Evolutionary conservation across 2,329 filamentous ascomycete species (phyloP).

Genomic region (Elsinoe batatas): DNA sequence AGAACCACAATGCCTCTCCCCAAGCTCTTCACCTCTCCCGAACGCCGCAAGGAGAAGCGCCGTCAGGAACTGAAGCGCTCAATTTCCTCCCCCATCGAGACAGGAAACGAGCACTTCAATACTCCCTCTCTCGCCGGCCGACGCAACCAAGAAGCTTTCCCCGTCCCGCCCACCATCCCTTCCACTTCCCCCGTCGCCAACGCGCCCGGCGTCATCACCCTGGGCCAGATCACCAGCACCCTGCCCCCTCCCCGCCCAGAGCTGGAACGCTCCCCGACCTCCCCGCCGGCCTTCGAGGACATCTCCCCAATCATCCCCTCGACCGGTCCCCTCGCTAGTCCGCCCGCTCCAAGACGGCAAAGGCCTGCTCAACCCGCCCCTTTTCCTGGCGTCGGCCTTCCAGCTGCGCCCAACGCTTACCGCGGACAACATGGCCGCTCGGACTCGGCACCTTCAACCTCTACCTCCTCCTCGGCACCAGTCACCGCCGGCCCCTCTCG

Average conservation of each 20-base stretch:
- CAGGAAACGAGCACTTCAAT: neutral
- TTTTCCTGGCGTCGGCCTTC: neutral
- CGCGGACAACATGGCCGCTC: neutral
- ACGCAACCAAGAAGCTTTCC: neutral
- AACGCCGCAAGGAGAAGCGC: neutral
- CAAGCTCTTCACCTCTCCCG: neutral
- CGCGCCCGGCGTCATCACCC: neutral
- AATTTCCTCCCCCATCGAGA: constrained; percentile 1
- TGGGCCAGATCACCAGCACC: neutral
- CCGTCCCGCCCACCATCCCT: neutral
- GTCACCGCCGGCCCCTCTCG: neutral
- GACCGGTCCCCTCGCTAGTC: neutral
- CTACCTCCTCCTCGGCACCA: neutral
- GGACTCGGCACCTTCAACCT: neutral
- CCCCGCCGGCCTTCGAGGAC: neutral
- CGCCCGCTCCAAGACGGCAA: neutral
- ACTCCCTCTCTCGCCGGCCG: neutral
- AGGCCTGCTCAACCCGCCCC: neutral
- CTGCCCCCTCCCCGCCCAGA: neutral
- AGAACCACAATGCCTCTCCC: neutral
- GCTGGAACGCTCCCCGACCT: neutral
- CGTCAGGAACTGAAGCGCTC: constrained; percentile 5
- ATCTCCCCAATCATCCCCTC: neutral
- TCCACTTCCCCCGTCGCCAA: neutral
- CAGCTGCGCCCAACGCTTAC: neutral